Base-by-base conservation (phyloP, 805 yeast genomes). In the Spathaspora hagerdaliae region DNA sequence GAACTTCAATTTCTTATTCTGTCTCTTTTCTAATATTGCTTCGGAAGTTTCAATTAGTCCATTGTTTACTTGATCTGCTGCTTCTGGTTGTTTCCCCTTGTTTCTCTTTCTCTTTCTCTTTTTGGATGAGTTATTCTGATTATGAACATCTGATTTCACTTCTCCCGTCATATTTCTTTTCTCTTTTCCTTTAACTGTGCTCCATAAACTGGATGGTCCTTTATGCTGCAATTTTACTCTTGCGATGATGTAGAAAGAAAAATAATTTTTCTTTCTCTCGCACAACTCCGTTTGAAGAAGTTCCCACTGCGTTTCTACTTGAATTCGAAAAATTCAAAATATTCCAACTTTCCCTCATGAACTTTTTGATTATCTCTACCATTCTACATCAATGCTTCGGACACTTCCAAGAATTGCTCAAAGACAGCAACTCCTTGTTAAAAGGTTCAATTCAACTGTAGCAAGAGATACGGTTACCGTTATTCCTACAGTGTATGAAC, bases 401-500 rank as follows among this genome's bases (percentile, higher is more conserved):
- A 19, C 24, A 19, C 24, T 19, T 19, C 24, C 24, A 19, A 19
- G 24, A 19, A 19, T 19, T 19, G 24, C 24, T 19, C 24, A 19
- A 19, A 19, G 24, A 19, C 24, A 19, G 24, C 24, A 19, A 19
- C 24, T 19, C 5, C 24, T 19, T 19, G 24, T 19, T 19, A 19
- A 19, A 19, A 19, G 24, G 24, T 42, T 39, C 35, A 43, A 43
- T 29, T 36, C 49, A 12, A 26, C 44, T 13, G 13, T 29, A 47
- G 47, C 31, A 51, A 44, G 53, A 12, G 45, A 45, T 14, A 66
- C 73, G 7, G 58, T 69, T n/a, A 60, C 67, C 13, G 64, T 71
- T 38, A 65, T 71, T 11, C 77, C 77, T 2, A 53, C 70, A 6
- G 60, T 71, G 10, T 44, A 51, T 19, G 55, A 57, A 29, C 54